Base-by-base conservation (phyloP, 208 protist species). In the Strigomonas culicis region DNA sequence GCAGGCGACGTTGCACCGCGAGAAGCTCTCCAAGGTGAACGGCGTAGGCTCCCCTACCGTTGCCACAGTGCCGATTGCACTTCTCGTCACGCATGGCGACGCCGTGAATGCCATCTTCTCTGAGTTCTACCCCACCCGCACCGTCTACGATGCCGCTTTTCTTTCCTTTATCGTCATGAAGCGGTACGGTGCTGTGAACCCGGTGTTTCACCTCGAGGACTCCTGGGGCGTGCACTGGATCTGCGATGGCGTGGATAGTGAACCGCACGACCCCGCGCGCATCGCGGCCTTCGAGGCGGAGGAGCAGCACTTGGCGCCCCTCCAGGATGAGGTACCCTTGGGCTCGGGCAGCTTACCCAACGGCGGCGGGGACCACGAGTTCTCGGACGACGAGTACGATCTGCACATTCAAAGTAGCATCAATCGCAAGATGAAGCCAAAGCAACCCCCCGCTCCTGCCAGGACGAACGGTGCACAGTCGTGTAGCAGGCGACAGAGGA, bases 21-120 rank as follows among this genome's bases (percentile, higher is more conserved):
- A 51, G 57, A 11, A 13, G 10, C 39, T 15, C 43, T 7, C 57
- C 39, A 65, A 56, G 28, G 22, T 4, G n/a, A 30, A 27, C 39
- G 4, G 22, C 60, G 44, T 57, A n/a, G n/a, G n/a, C n/a, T 49
- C 2, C 21, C 1, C 30, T 4, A 10, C 25, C 11, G 53, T 62
- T n/a, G 17, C 13, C 10, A 4, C 36, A 43, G 22, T 32, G n/a
- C 53, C 39, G 4, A 67, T 82, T 59, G 59, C 85, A 2, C 63
- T 94, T 32, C 63, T 94, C 11, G 84, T 94, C 28, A 90, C 85
- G 4, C 88, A 94, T 70, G 88, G 88, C 36, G 88, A 94, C 67
- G 84, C 84, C 13, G 64, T 94, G 32, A 75, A 76, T 64, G 74
- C 85, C 2, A 70, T 94, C 43, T 25, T 92, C 17, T 59, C 28